phyloP scores from a whole-genome alignment of 257 asterid species.

The Solanum dulcamara region DNA sequence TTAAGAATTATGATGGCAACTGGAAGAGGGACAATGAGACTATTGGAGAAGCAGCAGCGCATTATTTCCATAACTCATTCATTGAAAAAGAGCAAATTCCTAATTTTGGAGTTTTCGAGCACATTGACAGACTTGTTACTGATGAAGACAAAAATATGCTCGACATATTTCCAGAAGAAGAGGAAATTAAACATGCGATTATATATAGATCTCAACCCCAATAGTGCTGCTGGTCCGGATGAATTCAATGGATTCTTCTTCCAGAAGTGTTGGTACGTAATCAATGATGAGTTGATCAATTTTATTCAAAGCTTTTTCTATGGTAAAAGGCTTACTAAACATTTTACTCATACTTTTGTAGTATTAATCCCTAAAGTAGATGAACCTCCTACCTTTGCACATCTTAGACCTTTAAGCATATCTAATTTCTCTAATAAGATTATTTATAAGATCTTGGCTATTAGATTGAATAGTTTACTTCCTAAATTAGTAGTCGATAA shows the following conservation, averaged over 20 bases:
- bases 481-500: not conserved
- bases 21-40: not conserved
- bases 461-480: not conserved
- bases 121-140: not conserved
- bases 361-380: no score
- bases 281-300: not conserved
- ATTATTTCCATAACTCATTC: not conserved
- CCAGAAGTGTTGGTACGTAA: not conserved
- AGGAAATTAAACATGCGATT: not conserved
- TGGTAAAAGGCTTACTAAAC: no score
- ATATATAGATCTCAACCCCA: not conserved
- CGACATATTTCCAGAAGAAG: not conserved
- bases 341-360: no score
- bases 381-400: not conserved
- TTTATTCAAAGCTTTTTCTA: no score
- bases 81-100: not conserved
- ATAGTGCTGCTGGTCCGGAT: not conserved
- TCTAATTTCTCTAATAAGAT: not conserved
- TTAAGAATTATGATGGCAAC: not conserved
- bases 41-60: not conserved
- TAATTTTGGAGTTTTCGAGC: not conserved
- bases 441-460: not conserved
- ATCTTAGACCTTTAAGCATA: not conserved
- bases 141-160: not conserved
- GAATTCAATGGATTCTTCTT: not conserved